Conservation (phyloP, 495 filamentous ascomycete species). For the Chlorociboria aeruginascens region DNA sequence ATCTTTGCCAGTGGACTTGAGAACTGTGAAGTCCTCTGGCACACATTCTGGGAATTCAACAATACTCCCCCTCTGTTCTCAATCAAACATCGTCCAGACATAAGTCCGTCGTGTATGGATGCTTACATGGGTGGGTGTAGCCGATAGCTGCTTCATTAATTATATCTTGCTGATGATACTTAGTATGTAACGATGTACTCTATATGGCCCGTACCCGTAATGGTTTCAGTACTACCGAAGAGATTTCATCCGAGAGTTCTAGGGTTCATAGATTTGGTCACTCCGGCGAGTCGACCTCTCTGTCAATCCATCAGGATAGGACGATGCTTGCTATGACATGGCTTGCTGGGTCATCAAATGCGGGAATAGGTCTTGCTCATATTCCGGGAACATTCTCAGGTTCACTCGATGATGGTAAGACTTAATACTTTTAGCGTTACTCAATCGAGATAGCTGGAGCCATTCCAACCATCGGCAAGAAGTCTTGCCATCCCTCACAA, state of each 20-base stretch:
- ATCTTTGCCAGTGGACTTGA: conserved; percentile 9
- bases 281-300: conserved; percentile 5
- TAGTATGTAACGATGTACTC: neutral
- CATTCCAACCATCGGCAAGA: too few species aligned
- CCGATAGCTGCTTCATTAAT: neutral
- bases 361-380: neutral
- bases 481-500: too few species aligned
- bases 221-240: too few species aligned
- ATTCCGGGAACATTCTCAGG: too few species aligned
- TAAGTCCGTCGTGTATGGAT: conserved; percentile 2
- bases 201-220: neutral
- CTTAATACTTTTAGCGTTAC: too few species aligned
- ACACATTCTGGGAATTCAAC: too few species aligned
- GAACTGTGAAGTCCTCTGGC: too few species aligned
- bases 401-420: too few species aligned
- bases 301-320: neutral
- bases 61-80: neutral
- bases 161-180: neutral
- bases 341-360: conserved; percentile 1
- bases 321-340: conserved; percentile 7
- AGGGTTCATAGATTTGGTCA: neutral
- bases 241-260: too few species aligned
- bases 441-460: too few species aligned
- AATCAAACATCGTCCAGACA: conserved; percentile 5
- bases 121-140: neutral